These are phyloP conservation scores for Cordyceps tenuipes DNA, from an alignment of 2,329 filamentous ascomycete species.

Conservation along the genomic window DNA sequence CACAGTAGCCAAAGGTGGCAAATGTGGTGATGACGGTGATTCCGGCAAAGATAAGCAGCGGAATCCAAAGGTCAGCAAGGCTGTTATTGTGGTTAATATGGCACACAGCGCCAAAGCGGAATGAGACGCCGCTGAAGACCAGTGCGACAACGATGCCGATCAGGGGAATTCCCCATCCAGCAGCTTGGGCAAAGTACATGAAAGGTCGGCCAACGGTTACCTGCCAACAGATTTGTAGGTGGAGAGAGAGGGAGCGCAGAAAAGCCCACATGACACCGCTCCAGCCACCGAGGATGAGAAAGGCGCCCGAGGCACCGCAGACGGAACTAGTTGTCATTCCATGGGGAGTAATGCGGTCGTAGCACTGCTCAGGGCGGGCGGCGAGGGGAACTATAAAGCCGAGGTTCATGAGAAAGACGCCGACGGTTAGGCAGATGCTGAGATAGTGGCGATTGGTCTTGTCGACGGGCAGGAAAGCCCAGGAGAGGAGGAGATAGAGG, in stretches of 20 bases:
- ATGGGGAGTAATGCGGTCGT: slow-evolving; percentile 83
- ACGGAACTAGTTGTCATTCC: slow-evolving; percentile 76
- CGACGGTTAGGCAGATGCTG: slow-evolving; percentile 75
- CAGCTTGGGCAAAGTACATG: slow-evolving; percentile 73
- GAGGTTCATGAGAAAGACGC: slow-evolving; percentile 72
- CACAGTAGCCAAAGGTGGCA: slow-evolving; percentile 81
- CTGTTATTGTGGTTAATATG: slow-evolving; percentile 90
- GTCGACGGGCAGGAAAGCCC: slow-evolving; percentile 70
- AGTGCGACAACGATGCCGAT: slow-evolving; percentile 69
- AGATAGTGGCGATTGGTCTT: slow-evolving; percentile 90
- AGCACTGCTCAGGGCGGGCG: slow-evolving; percentile 71
- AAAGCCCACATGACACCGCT: slow-evolving; percentile 84
- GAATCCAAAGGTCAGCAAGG: slow-evolving; percentile 82
- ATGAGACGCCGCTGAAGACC: slow-evolving; percentile 83
- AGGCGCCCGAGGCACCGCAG: slow-evolving; percentile 81
- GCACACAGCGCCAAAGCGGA: slow-evolving; percentile 83
- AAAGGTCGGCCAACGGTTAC: slow-evolving; percentile 79
- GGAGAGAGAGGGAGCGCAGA: slow-evolving; percentile 79
- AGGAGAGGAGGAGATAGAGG: slow-evolving; percentile 70
- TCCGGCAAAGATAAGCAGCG: slow-evolving; percentile 69
- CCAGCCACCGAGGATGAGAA: slow-evolving; percentile 81
- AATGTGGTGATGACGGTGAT: slow-evolving; percentile 74
- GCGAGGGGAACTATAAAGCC: slow-evolving; percentile 86
- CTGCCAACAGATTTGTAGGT: slow-evolving; percentile 98
- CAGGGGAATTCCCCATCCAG: slow-evolving; percentile 78